Evolutionary conservation across 495 filamentous ascomycete genomes (phyloP), one percentile per base, ranked within the genome.

Genomic region (Thozetella sp.): DNA sequence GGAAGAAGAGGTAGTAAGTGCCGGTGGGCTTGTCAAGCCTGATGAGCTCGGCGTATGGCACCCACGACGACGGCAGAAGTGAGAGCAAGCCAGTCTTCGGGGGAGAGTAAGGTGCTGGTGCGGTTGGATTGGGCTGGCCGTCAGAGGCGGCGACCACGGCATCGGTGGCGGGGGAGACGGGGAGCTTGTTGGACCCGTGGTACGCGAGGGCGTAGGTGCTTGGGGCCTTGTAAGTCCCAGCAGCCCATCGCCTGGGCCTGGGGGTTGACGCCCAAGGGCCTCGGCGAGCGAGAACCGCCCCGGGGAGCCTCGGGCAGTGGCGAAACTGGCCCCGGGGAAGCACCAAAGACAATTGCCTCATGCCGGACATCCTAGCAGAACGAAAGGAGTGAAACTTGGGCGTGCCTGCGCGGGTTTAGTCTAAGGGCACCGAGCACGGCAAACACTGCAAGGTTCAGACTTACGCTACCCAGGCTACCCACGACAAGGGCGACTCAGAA

Each of bases 1-100:
- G 95, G 67, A 97, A 92, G 82, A 89, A 97, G 25, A 99, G 89
- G 73, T 98, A 98, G 76, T 95, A 93, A 46, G 94, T 92, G 63
- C 95, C 95, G 0, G 91, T 87, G 22, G 95, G 95, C 75, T 98
- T 98, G 76, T 99, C 93, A 63, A 98, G 85, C 17, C 95, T 88
- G 63, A 92, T 80, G 20, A 99, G 84, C 67, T 99, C 95, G n/a
- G 90, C 95, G 67, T 97, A 97, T 2, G 95, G 95, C 55, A 97
- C 82, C 83, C 89, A 88, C 57, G 90, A 84, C 17, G 67, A 54
- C 9, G 95, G 95, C 27, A 99, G 82, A 51, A 72, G 75, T 2
- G 94, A 92, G 56, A 97, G 75, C 20, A 97, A 70, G 51, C 93
- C 93, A 4, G 84, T 89, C 22, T 80, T 85, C 3, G 93, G 93